Percentiles rank a stretch among this genome's conserved stretches.
Evolutionary conservation across 192 early-diverging fungal genomes (phyloP).

Genomic region (Podila minutissima): DNA sequence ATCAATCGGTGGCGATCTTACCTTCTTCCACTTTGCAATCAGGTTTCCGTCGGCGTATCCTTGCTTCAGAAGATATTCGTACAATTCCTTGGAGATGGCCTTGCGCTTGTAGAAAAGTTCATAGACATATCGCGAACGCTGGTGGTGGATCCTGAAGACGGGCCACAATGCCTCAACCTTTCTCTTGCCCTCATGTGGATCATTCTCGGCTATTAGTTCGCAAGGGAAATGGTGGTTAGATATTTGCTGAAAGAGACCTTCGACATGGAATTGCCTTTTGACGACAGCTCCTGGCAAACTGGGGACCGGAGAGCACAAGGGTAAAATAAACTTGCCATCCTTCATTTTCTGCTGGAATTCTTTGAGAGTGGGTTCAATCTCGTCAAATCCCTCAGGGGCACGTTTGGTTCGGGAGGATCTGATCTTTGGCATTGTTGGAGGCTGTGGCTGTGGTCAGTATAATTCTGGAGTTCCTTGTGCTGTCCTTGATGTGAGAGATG

Average conservation of each 20-base stretch:
- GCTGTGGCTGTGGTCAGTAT: not conserved
- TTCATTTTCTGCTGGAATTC: conserved; percentile 96
- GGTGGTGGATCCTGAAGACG: conserved; percentile 96
- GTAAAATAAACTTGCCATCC: conserved; percentile 72
- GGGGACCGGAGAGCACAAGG: not conserved
- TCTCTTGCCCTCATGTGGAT: conserved; percentile 92
- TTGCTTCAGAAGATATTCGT: conserved; percentile 93
- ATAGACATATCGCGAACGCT: conserved; percentile 96
- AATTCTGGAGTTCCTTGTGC: not conserved
- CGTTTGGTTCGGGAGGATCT: conserved; percentile 80
- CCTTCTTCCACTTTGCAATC: conserved; percentile 99
- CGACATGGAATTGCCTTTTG: no score
- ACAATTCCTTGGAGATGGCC: conserved; percentile 91
- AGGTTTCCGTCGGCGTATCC: conserved; percentile 91
- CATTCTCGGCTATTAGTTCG: conserved; percentile 85
- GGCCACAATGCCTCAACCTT: conserved; percentile 93
- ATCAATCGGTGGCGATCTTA: conserved; percentile 20
- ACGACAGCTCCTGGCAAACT: not conserved
- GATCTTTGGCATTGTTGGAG: conserved; percentile 75
- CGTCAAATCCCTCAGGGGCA: conserved; percentile 95
- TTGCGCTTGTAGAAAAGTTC: conserved; percentile 97
- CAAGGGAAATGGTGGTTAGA: no score
- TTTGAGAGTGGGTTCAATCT: conserved; percentile 91
- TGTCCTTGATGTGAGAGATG: not conserved
- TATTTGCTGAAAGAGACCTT: no score